These are phyloP conservation scores for Annulohypoxylon bovei DNA, from an alignment of 495 filamentous ascomycete species.

Conservation along the genomic window DNA sequence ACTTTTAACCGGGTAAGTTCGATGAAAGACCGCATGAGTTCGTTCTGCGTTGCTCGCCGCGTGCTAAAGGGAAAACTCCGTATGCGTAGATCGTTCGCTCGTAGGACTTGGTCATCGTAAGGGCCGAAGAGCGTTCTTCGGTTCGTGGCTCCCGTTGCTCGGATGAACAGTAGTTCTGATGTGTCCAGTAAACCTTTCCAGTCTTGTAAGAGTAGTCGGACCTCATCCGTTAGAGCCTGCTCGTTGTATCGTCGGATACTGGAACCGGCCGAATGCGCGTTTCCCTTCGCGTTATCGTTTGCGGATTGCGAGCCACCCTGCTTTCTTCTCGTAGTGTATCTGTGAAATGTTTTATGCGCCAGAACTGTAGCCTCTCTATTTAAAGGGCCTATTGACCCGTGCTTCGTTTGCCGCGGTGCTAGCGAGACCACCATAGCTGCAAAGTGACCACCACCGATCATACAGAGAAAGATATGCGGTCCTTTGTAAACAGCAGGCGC, in stretches of 20 bases:
- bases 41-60: conserved; percentile 89
- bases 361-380: conserved; percentile 85
- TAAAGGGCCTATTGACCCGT: conserved; percentile 67
- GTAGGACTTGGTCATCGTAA: conserved; percentile 87
- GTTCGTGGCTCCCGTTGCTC: conserved; percentile 88
- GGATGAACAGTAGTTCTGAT: conserved; percentile 84
- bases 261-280: conserved; percentile 92
- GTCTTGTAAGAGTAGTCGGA: conserved; percentile 77
- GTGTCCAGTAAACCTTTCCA: conserved; percentile 88
- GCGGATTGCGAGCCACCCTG: conserved; percentile 95
- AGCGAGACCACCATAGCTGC: conserved; percentile 94
- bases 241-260: conserved; percentile 93
- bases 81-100: conserved; percentile 82
- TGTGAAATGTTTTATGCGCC: conserved; percentile 96
- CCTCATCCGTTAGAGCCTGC: conserved; percentile 82
- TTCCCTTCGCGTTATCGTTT: conserved; percentile 89
- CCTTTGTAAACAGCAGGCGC: conserved; percentile 62
- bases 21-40: conserved; percentile 91
- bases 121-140: conserved; percentile 86
- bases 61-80: conserved; percentile 95
- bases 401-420: conserved; percentile 79
- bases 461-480: conserved; percentile 93
- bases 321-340: conserved; percentile 94
- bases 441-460: conserved; percentile 98
- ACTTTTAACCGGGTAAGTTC: conserved; percentile 92